phyloP scores from a whole-genome alignment of 2,329 filamentous ascomycete species.

The Biscogniauxia marginata region DNA sequence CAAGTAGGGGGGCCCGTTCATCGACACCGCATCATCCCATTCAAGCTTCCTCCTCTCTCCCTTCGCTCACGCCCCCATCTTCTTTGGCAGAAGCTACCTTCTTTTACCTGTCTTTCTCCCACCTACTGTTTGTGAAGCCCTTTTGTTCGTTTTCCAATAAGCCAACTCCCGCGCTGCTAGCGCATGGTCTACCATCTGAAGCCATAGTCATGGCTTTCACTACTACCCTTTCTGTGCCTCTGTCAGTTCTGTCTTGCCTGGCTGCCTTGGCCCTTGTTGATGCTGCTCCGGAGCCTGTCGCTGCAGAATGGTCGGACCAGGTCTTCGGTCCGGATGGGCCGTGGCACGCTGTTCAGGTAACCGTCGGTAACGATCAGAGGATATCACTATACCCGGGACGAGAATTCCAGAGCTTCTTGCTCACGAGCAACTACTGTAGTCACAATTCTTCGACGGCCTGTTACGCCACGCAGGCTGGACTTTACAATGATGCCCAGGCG shows the following conservation, averaged over 20 bases:
- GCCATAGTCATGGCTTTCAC: conserved; percentile 19
- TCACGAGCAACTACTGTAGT: conserved; percentile 30
- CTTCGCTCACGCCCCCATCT: background rate
- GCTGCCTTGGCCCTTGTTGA: conserved; percentile 13
- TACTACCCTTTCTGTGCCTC: conserved; percentile 17
- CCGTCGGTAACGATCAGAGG: conserved; percentile 19
- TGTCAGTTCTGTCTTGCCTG: conserved; percentile 26
- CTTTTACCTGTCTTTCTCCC: background rate
- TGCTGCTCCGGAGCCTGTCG: conserved; percentile 19
- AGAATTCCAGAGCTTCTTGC: conserved; percentile 28
- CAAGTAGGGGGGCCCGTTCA: background rate
- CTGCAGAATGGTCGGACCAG: conserved; percentile 27
- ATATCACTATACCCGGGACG: conserved; percentile 32
- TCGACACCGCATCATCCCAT: background rate
- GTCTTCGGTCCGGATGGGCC: conserved; percentile 36
- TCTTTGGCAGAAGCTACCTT: background rate
- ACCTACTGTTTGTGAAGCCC: background rate
- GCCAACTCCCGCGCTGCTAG: conserved; percentile 8
- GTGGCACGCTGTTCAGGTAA: conserved; percentile 32
- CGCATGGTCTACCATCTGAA: conserved; percentile 10
- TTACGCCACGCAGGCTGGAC: conserved; percentile 25
- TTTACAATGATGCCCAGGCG: conserved; percentile 28
- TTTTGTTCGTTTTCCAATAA: background rate
- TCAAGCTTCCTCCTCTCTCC: background rate
- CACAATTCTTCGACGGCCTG: conserved; percentile 24